phyloP scores from a whole-genome alignment of 108 stramenopile species.

The Skeletonema marinoi region DNA sequence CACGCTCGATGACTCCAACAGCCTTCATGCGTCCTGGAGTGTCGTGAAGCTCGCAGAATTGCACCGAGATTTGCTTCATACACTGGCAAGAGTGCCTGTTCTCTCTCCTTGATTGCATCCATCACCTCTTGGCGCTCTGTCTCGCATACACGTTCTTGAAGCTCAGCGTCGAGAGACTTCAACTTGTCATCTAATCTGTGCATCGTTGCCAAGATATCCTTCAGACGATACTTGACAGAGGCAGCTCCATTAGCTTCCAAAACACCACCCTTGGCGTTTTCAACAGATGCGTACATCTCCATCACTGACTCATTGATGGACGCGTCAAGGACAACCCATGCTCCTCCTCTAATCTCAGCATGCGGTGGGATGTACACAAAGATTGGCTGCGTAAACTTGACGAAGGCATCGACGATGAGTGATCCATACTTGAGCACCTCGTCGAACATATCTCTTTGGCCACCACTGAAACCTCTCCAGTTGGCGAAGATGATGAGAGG shows the following conservation, averaged over 20 bases:
- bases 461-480: conserved; percentile 99
- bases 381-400: conserved; percentile 96
- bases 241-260: conserved; percentile 98
- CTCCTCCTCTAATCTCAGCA: conserved; percentile 98
- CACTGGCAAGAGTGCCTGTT: conserved; percentile 85
- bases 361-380: conserved; percentile 99
- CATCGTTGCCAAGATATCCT: conserved; percentile 91
- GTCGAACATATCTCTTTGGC: conserved; percentile 99
- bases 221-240: conserved; percentile 95
- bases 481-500: conserved; percentile 98
- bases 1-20: conserved; percentile 93
- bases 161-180: conserved; percentile 67
- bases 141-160: conserved; percentile 53
- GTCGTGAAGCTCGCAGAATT: conserved; percentile 99
- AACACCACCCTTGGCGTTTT: conserved; percentile 92
- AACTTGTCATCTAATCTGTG: conserved; percentile 94
- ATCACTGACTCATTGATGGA: conserved; percentile 97
- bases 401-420: conserved; percentile 98
- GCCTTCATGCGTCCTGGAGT: conserved; percentile 99
- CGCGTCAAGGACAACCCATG: conserved; percentile 99
- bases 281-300: conserved; percentile 97
- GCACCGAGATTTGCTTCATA: conserved; percentile 96
- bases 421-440: conserved; percentile 99
- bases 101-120: conserved; percentile 58
- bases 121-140: conserved; percentile 40